Evolutionary conservation across 495 filamentous ascomycete genomes (phyloP), one percentile per base, ranked within the genome.

Genomic region (Penicillium dipodomyicola): DNA sequence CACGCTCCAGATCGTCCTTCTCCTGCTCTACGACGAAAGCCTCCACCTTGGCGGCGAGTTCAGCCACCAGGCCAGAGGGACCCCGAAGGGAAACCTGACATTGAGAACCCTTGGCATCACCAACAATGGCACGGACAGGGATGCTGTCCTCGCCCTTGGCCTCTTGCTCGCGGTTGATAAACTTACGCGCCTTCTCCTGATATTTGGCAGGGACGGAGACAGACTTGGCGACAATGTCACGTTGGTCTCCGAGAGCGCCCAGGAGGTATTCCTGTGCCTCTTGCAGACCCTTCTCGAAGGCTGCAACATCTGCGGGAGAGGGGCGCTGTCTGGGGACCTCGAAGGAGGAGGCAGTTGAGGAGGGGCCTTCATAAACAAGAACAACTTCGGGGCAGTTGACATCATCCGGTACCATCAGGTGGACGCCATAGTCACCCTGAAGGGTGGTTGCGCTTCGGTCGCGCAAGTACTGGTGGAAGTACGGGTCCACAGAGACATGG

Each of bases 1-100:
- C 91, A 46, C 92, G 86, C 72, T 96, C 91, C 57, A 90, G 84
- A 64, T 96, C 90, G 59, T 96, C 90, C 70, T 88, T 80, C 73
- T 88, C 87, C 70, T 94, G 90, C 58, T 91, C 83, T 43, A 86
- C 86, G 35, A 97, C 75, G 65, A 97, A 97, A 12, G 79, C 81
- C 27, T 80, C 68, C 47, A 94, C 81, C 72, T 89, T 92, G 5
- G 80, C 74, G 20, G 76, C 77, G 25, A 96, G 82, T 1, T 84
- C 80, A 17, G 87, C 82, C 14, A 96, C 91, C 51, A 79, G 78
- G 25, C 79, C 77, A 32, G 82, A 73, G 33, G 90, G 92, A 17
- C 95, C 95, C 45, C 89, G 87, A 54, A 99, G 75, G 22, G 80
- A 83, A 49, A 95, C 79, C 49, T 79, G 68, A 52, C 71, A 75